phyloP scores from a whole-genome alignment of 768 basidiomycete species.

The Russula emetica region DNA sequence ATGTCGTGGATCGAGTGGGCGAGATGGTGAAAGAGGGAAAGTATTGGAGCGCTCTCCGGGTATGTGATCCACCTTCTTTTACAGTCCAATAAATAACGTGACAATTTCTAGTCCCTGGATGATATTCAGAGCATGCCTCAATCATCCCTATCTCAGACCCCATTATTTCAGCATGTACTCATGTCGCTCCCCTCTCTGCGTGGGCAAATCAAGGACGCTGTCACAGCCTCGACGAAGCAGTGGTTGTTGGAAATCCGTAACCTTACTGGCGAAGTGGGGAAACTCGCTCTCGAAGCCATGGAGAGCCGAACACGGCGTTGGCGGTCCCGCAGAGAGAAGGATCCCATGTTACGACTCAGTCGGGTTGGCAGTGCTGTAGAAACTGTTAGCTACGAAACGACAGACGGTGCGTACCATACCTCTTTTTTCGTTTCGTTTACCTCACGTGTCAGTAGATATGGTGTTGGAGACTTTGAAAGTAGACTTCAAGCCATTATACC shows the following conservation, averaged over 20 bases:
- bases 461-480: slow-evolving; percentile 82
- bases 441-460: slow-evolving; percentile 53
- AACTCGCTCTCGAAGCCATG: slow-evolving; percentile 87
- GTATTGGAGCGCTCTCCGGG: slow-evolving; percentile 95
- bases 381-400: slow-evolving; percentile 87
- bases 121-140: slow-evolving; percentile 90
- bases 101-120: slow-evolving; percentile 74
- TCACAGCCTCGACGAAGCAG: slow-evolving; percentile 91
- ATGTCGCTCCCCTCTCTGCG: slow-evolving; percentile 89
- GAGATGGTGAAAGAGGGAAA: slow-evolving; percentile 91
- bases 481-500: slow-evolving; percentile 92
- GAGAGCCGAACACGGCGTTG: slow-evolving; percentile 76
- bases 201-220: slow-evolving; percentile 84
- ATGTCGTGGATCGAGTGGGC: slow-evolving; percentile 87
- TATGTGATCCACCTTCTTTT: slow-evolving; percentile 41
- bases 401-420: slow-evolving; percentile 66
- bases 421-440: slow-evolving; percentile 9
- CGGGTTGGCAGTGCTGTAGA: slow-evolving; percentile 91
- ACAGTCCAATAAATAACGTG: slow-evolving; percentile 27
- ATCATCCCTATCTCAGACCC: slow-evolving; percentile 85
- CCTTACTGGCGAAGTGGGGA: slow-evolving; percentile 78
- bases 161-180: slow-evolving; percentile 86
- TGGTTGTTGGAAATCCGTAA: slow-evolving; percentile 96
- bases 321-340: slow-evolving; percentile 79
- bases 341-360: slow-evolving; percentile 68